Evolutionary conservation across 192 early-diverging fungal genomes (phyloP), one percentile per base, ranked within the genome.

Genomic region (Pilobolus umbonatus): DNA sequence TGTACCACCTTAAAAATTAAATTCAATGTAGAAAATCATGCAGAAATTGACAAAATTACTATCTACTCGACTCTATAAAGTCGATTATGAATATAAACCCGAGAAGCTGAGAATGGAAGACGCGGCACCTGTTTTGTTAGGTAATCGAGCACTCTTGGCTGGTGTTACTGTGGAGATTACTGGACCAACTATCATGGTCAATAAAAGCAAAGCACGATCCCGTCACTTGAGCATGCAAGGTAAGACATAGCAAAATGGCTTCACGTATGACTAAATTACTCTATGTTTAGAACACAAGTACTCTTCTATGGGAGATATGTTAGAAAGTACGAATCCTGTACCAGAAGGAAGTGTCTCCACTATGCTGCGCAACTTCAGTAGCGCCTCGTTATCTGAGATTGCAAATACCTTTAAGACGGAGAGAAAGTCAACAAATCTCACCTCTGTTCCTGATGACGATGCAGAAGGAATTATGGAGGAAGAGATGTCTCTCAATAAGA

Each of bases 1-100:
- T 15, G 30, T 24, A 46, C n/a, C n/a, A n/a, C n/a, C n/a, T n/a
- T n/a, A n/a, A n/a, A n/a, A n/a, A n/a, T n/a, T n/a, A n/a, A n/a
- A n/a, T n/a, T n/a, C n/a, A n/a, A n/a, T n/a, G n/a, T 66, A 89
- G 85, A 81, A 75, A 71, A 77, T 74, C 34, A 79, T 87, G 63
- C 43, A 69, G 34, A 74, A 81, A 61, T 43, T 91, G 32, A 88
- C 89, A 1, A 75, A 76, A 39, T 36, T 86, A 32, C 21, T 89
- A 8, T 71, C 84, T 0, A 58, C 63, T 28, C 74, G 85, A 25
- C 60, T 82, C 5, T 87, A 83, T 53, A 57, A 77, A 34, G 77
- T 87, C 17, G 85, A 90, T 53, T 62, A 80, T 42, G 88, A 90
- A 35, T 45, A 45, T 19, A 30, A 21, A 14, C 15, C 14, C 19